A percentile compares a stretch with the other conserved stretches of the same genome.
Conservation (phyloP, 2,329 filamentous ascomycete species). For the Fusarium staphyleae region DNA sequence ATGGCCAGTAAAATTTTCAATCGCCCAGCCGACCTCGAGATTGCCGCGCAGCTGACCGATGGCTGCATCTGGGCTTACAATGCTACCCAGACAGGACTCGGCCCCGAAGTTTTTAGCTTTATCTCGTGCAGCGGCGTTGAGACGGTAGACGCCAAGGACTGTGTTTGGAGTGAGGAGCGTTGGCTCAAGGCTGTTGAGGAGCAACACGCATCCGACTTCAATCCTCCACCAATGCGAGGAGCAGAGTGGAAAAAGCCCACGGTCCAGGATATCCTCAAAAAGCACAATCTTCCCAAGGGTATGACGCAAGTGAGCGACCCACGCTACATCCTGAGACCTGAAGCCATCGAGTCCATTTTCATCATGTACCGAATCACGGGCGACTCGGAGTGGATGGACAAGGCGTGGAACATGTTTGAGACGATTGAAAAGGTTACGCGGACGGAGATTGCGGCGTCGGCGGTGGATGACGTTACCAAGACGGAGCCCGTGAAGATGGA, state of each 20-base stretch:
- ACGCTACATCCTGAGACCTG: slow-evolving; percentile 73
- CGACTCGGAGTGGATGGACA: slow-evolving; percentile 68
- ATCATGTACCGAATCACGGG: slow-evolving; percentile 79
- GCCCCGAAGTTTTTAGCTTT: slow-evolving; percentile 63
- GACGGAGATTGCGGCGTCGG: slow-evolving; percentile 68
- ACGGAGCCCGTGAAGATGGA: slow-evolving; percentile 54
- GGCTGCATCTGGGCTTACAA: slow-evolving; percentile 71
- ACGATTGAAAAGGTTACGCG: slow-evolving; percentile 67
- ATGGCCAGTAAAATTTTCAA: slow-evolving; percentile 67
- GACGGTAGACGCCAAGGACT: slow-evolving; percentile 43
- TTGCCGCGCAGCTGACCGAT: slow-evolving; percentile 65
- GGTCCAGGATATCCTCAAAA: slow-evolving; percentile 34
- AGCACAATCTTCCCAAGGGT: slow-evolving; percentile 56
- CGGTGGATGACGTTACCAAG: slow-evolving; percentile 66
- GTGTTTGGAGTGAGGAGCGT: slow-evolving; percentile 43
- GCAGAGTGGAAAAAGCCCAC: slow-evolving; percentile 38
- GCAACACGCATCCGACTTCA: slow-evolving; percentile 37
- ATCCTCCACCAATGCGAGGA: slow-evolving; percentile 29
- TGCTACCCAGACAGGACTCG: slow-evolving; percentile 64
- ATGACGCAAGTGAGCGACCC: slow-evolving; percentile 62
- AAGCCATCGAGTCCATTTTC: slow-evolving; percentile 83
- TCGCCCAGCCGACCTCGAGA: slow-evolving; percentile 60
- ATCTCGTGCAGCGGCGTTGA: slow-evolving; percentile 50
- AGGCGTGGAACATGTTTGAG: slow-evolving; percentile 78
- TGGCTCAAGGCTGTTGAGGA: slow-evolving; percentile 42